Conservation (phyloP, 441 rosid species). For the Bruguiera hainesii region DNA sequence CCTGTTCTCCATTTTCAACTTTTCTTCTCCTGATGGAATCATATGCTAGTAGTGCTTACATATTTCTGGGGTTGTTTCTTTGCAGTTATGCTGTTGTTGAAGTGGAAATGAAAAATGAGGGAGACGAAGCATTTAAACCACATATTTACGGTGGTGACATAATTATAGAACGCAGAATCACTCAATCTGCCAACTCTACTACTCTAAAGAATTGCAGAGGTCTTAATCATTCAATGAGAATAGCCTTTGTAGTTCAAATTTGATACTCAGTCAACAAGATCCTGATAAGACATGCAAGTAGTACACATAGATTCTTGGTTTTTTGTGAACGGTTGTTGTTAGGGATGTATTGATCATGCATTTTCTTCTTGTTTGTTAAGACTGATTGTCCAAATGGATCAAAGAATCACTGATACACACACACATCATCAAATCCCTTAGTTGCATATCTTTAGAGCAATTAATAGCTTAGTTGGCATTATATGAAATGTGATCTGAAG, state of each 20-base stretch:
- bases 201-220: not conserved
- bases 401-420: not conserved
- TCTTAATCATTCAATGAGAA: not conserved
- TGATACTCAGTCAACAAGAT: not conserved
- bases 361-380: not conserved
- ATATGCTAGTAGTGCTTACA: no score
- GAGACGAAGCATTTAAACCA: not conserved
- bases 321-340: not conserved
- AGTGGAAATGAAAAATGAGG: not conserved
- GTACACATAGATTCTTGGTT: not conserved
- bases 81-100: slow-evolving; percentile 1
- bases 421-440: not conserved
- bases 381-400: not conserved
- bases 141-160: not conserved
- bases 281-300: not conserved
- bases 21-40: not conserved
- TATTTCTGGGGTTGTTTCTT: not conserved
- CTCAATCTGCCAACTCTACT: not conserved
- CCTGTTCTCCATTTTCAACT: not conserved
- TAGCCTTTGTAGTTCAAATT: not conserved
- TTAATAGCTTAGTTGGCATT: no score
- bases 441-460: not conserved
- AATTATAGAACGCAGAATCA: slow-evolving; percentile 3
- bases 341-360: not conserved
- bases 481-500: no score